A percentile compares a stretch with the other conserved stretches of the same genome.
Conservation (phyloP, 1,284 basidiomycete genomes). For the Exsudoporus floridanus region DNA sequence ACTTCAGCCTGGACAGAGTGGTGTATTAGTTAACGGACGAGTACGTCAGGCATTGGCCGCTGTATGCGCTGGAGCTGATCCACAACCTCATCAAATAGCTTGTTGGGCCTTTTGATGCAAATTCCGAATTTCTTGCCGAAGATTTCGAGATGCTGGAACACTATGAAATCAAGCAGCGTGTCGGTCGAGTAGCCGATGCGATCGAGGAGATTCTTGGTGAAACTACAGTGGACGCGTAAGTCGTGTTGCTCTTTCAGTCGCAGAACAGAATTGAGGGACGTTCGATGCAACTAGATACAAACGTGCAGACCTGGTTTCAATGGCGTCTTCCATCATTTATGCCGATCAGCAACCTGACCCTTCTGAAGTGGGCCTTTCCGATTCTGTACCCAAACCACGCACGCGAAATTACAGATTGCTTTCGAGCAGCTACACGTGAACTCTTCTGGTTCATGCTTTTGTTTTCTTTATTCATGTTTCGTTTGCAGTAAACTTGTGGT, state of each 20-base stretch:
- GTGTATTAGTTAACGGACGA: slow-evolving; percentile 78
- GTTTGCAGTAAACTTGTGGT: slow-evolving; percentile 60
- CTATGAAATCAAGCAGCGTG: slow-evolving; percentile 73
- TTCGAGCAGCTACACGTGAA: slow-evolving; percentile 64
- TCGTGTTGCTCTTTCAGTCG: slow-evolving; percentile 2
- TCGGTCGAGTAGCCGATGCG: slow-evolving; percentile 65
- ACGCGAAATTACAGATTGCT: slow-evolving; percentile 60
- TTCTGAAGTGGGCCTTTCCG: slow-evolving; percentile 72
- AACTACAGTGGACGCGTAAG: slow-evolving; percentile 47
- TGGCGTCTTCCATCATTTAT: slow-evolving; percentile 70
- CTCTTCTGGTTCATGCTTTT: slow-evolving; percentile 11
- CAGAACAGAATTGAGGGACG: background rate
- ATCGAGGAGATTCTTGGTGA: slow-evolving; percentile 53
- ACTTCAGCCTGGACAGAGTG: slow-evolving; percentile 56
- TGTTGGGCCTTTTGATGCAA: slow-evolving; percentile 56
- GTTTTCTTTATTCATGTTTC: slow-evolving; percentile 1
- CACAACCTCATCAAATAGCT: slow-evolving; percentile 43
- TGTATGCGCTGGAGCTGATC: background rate
- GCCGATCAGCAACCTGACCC: slow-evolving; percentile 67
- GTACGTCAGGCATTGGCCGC: slow-evolving; percentile 42
- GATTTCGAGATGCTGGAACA: slow-evolving; percentile 70
- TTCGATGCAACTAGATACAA: slow-evolving; percentile 41
- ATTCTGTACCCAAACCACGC: slow-evolving; percentile 55
- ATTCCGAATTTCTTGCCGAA: slow-evolving; percentile 54
- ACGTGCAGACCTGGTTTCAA: slow-evolving; percentile 59